Base-by-base conservation (phyloP, 345 rosid species). In the Dimocarpus longan region DNA sequence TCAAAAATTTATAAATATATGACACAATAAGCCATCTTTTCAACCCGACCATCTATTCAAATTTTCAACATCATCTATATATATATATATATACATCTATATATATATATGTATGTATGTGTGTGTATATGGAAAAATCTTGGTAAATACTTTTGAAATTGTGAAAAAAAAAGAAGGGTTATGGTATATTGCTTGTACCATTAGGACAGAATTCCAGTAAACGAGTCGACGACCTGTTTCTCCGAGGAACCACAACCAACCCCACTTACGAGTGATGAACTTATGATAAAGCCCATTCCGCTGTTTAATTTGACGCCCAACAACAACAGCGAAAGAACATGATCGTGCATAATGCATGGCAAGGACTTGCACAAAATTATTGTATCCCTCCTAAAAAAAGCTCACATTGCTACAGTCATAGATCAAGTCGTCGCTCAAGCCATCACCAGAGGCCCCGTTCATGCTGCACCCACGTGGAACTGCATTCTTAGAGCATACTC, bases 381-480 rank as follows among this genome's bases (percentile, higher is more conserved):
- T 11, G n/a, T 10, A 32, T 66, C 63, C 43, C 44, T 76, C 52
- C 46, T 3, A 59, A 68, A 5, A 2, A 42, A 68, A 42, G 73
- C 74, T 68, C 66, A 44, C 22, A 60, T 18, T 59, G 66, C 48
- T 10, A 24, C n/a, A 60, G 11, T 18, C 50, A 8, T 64, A 10
- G 81, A 80, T 74, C 83, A 83, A 77, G 63, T 77, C 46, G 70
- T 80, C 10, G 12, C 76, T 75, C 86, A 74, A 46, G 63, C 74
- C 79, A 77, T 83, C 72, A 77, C 74, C 44, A 32, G 15, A 64
- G 68, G 66, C 64, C 73, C 75, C 75, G 10, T 46, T 46, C 57
- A 69, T 22, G n/a, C 78, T 68, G 76, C 75, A 11, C 57, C 74
- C 71, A 75, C 80, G 6, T 70, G 79, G 68, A 81, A 84, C 68